These are phyloP conservation scores for Corylus heterophylla DNA, from an alignment of 306 rosid genomes.

Conservation along the genomic window DNA sequence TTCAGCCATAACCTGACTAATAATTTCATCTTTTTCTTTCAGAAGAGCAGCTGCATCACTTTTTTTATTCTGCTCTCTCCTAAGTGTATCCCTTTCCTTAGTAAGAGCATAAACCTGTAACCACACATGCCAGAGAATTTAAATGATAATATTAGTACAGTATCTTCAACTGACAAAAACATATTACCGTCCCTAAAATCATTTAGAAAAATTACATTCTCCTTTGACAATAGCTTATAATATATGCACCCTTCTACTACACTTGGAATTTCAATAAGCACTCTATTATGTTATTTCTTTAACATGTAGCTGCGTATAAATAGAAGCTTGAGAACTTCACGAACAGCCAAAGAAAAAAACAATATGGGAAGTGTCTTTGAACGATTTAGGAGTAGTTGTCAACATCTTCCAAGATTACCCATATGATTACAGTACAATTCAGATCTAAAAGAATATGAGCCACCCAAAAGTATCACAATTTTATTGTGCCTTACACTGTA, in stretches of 20 bases:
- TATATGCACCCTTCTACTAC: background rate
- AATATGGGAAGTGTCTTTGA: background rate
- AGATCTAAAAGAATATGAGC: background rate
- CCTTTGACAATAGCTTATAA: background rate
- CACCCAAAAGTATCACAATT: background rate
- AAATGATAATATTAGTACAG: conserved; percentile 15
- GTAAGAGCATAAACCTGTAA: conserved; percentile 92
- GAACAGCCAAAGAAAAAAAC: background rate
- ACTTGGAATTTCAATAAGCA: background rate
- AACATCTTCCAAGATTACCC: background rate
- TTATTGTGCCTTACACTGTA: background rate
- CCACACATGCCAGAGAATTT: conserved; percentile 25
- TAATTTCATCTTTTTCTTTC: conserved; percentile 99
- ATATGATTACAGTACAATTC: background rate
- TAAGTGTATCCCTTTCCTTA: conserved; percentile 93
- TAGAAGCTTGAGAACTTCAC: background rate
- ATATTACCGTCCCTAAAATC: background rate
- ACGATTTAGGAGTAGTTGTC: background rate
- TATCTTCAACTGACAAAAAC: conserved; percentile 2
- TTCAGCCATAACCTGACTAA: conserved; percentile 99
- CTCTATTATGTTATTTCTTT: background rate
- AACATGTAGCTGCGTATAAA: background rate
- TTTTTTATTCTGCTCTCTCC: conserved; percentile 92
- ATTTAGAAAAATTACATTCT: background rate
- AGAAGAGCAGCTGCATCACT: conserved; percentile 97